Evolutionary conservation across 345 rosid species (phyloP), one percentile per base, ranked within the genome.

Genomic region (Crucihimalaya himalaica): DNA sequence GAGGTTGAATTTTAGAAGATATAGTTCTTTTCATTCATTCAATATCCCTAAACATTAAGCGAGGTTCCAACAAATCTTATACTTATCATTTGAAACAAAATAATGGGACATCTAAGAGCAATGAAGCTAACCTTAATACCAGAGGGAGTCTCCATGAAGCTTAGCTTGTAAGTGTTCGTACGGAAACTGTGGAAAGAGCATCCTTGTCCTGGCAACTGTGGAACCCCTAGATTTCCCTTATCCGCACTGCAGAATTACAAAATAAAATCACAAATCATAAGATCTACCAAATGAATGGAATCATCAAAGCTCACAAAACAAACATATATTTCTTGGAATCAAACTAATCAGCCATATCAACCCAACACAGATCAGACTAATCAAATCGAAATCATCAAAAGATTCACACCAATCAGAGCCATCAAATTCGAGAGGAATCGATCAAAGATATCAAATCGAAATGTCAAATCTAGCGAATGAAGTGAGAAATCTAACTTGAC

Each of bases 91-190:
- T 25, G 37, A 37, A 67, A 53, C 65, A 8, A 57, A 29, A 46
- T 19, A 10, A 5, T 57, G 63, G 6, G 21, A 56, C 2, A 45
- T 34, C 54, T 28, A 55, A 55, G 29, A 50, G 31, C 42, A n/a
- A 73, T 4, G 65, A 70, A 25, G 14, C 81, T 50, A 3, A 87
- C 97, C 97, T 95, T 95, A 27, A 95, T 85, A 71, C 98, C 98
- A 50, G 99, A 95, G 14, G 98, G 92, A 76, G 87, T 88, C 80
- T 95, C 99, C 97, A 92, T 86, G 87, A 92, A 92, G 70, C 96
- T 95, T 34, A 95, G 96, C 55, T 92, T 90, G 84, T 95, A 95
- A 3, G 98, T 95, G 52, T 90, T 92, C 1, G 99, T 90, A 8
- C 88, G 87, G 74, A 92, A 95, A 79, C 99, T 86, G 55, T 87